A percentile compares a stretch with the other conserved stretches of the same genome.
Evolutionary conservation across 192 early-diverging fungal species (phyloP).

Genomic region (Rhizoclosmatium globosum): DNA sequence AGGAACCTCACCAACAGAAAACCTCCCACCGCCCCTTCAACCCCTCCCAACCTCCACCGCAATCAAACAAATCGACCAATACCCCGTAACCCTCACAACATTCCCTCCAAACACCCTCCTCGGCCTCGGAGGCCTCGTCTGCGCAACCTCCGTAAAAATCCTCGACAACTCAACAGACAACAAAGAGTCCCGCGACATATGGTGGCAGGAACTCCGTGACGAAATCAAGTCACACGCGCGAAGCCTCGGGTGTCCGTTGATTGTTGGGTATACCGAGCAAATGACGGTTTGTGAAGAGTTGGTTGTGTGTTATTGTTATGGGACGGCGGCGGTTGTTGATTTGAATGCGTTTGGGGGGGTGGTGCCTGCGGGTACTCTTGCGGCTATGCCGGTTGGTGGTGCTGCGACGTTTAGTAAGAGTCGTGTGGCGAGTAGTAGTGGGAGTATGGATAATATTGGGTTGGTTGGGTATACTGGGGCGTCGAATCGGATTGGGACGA

Average conservation of each 20-base stretch:
- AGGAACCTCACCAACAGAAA: slow-evolving; percentile 1
- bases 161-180: slow-evolving; percentile 53
- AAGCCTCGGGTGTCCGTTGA: slow-evolving; percentile 69
- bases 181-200: slow-evolving; percentile 61
- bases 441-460: neutral
- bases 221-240: slow-evolving; percentile 82
- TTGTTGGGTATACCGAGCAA: slow-evolving; percentile 78
- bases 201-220: slow-evolving; percentile 80
- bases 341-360: slow-evolving; percentile 32
- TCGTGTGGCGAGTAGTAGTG: slow-evolving; percentile 9
- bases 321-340: slow-evolving; percentile 78
- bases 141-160: slow-evolving; percentile 71
- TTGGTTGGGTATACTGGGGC: neutral
- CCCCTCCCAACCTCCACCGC: neutral
- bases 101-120: slow-evolving; percentile 61
- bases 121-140: slow-evolving; percentile 67
- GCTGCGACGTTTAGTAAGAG: neutral
- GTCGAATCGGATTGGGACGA: too few species aligned
- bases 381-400: neutral
- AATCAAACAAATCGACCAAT: slow-evolving; percentile 37
- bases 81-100: slow-evolving; percentile 58
- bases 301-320: slow-evolving; percentile 69
- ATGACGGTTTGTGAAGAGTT: slow-evolving; percentile 73
- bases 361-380: neutral
- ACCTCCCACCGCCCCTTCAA: slow-evolving; percentile 3